These are phyloP conservation scores for Penicillium griseofulvum DNA, from an alignment of 2,329 filamentous ascomycete species.

Conservation along the genomic window DNA sequence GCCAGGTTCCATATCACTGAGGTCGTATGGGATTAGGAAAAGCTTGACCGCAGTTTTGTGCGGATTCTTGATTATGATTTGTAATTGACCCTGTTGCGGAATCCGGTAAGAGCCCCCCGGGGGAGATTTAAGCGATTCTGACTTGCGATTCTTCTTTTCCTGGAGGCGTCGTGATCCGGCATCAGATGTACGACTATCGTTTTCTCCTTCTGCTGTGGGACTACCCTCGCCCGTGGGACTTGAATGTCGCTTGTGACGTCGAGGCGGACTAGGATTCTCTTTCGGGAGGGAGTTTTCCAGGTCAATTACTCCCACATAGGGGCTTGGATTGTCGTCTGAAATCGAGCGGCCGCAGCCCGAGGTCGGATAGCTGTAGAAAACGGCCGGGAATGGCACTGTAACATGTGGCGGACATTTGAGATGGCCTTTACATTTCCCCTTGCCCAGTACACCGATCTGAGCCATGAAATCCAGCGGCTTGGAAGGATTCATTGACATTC, in stretches of 20 bases:
- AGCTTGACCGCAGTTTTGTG: constrained; percentile 98
- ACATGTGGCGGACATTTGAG: constrained; percentile 87
- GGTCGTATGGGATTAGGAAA: constrained; percentile 89
- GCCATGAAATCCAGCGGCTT: constrained; percentile 90
- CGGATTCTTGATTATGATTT: constrained; percentile 96
- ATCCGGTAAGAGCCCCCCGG: constrained; percentile 91
- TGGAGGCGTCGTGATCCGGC: constrained; percentile 44
- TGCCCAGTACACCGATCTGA: constrained; percentile 89
- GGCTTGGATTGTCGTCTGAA: constrained; percentile 82
- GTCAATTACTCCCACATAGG: constrained; percentile 91
- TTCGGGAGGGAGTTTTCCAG: constrained; percentile 73
- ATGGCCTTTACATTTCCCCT: constrained; percentile 81
- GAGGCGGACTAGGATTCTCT: constrained; percentile 40
- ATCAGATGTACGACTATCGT: constrained; percentile 14
- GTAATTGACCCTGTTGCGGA: constrained; percentile 86
- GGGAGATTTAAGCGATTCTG: constrained; percentile 63
- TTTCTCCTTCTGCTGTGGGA: constrained; percentile 7
- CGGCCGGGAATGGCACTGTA: constrained; percentile 84
- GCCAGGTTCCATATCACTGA: constrained; percentile 86
- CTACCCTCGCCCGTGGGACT: constrained; percentile 24
- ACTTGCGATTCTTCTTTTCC: constrained; percentile 60
- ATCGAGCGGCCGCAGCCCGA: constrained; percentile 63
- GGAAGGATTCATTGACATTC: constrained; percentile 95
- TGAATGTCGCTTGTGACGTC: constrained; percentile 41
- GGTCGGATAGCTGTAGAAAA: constrained; percentile 88